These are phyloP conservation scores for Backusella tarrabulga DNA, from an alignment of 192 early-diverging fungal genomes.

Conservation along the genomic window DNA sequence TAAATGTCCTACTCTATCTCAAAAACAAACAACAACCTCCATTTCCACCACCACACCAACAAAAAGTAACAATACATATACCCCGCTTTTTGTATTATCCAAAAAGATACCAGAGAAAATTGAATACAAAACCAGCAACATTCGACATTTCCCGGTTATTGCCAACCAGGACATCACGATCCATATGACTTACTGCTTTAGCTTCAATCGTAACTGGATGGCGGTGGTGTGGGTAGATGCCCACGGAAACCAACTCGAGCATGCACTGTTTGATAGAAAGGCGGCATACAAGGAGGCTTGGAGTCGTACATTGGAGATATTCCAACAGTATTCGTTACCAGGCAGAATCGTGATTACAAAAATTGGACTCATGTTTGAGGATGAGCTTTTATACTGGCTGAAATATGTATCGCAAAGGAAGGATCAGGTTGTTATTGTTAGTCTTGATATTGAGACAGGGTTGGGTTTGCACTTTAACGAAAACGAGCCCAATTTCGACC, in stretches of 20 bases:
- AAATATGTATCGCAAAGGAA: background rate
- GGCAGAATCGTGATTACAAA: conserved; percentile 46
- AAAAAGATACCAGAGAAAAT: conserved; percentile 37
- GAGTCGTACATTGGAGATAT: conserved; percentile 37
- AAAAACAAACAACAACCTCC: background rate
- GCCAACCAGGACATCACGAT: conserved; percentile 35
- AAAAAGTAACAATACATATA: conserved; percentile 19
- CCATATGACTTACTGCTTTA: conserved; percentile 48
- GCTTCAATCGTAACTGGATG: conserved; percentile 46
- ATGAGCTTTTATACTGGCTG: conserved; percentile 27
- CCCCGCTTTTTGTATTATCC: conserved; percentile 41
- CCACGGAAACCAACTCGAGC: conserved; percentile 45
- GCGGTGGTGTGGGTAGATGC: conserved; percentile 46
- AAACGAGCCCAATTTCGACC: background rate
- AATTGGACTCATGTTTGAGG: conserved; percentile 42
- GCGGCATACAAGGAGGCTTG: conserved; percentile 39
- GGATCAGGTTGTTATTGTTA: background rate
- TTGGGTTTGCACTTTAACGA: background rate
- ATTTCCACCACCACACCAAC: background rate
- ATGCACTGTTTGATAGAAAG: conserved; percentile 24
- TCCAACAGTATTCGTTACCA: conserved; percentile 33
- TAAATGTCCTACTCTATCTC: conserved; percentile 34
- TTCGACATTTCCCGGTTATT: conserved; percentile 24
- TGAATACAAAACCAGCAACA: conserved; percentile 34
- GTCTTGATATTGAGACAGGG: conserved; percentile 7